Evolutionary conservation across 164 flowering plant genomes (phyloP), one percentile per base, ranked within the genome.

Genomic region (Cinnamomum micranthum): DNA sequence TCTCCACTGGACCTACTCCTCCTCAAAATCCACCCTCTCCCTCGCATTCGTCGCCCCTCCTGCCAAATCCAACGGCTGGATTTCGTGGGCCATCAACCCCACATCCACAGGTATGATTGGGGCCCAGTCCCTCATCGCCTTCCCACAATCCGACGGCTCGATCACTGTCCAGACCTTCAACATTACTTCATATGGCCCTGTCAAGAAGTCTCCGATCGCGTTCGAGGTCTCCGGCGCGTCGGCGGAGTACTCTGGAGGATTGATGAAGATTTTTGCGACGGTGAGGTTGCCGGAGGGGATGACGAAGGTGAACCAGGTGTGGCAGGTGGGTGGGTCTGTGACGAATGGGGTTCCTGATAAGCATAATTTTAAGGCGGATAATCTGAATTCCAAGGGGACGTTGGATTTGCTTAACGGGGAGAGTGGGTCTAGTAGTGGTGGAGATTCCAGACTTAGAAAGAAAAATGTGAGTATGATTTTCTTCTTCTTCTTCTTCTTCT

Each of bases 271-370:
- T 0, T 88, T 79, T 47, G 95, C 92, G 41, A 85, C 76, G 23
- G 11, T 88, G 70, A 73, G 17, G 55, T 70, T 88, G 81, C 85
- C 86, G 67, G 50, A 41, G 76, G 68, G 71, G 20, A 72, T 33
- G 50, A 76, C 71, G 60, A 76, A 74, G 60, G 28, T 90, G 76
- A 90, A 91, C 76, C 92, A 91, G 75, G 88, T 93, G 6, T 95
- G 98, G 98, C 97, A 95, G 80, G 94, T 89, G 25, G 97, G 98
- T 2, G 25, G 77, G 5, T 13, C 75, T 14, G 87, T 91, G 2
- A 65, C 79, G n/a, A 62, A 72, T 14, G 89, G 83, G 5, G 12
- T 68, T 19, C 92, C 89, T 24, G 76, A 1, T 17, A 73, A 66
- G 69, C 97, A 91, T 77, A 82, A 23, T 0, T 77, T 88, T 23